A percentile compares a stretch with the other conserved stretches of the same genome.
These are phyloP conservation scores for Termitomyces sp. DNA, from an alignment of 768 basidiomycete genomes.

Conservation along the genomic window DNA sequence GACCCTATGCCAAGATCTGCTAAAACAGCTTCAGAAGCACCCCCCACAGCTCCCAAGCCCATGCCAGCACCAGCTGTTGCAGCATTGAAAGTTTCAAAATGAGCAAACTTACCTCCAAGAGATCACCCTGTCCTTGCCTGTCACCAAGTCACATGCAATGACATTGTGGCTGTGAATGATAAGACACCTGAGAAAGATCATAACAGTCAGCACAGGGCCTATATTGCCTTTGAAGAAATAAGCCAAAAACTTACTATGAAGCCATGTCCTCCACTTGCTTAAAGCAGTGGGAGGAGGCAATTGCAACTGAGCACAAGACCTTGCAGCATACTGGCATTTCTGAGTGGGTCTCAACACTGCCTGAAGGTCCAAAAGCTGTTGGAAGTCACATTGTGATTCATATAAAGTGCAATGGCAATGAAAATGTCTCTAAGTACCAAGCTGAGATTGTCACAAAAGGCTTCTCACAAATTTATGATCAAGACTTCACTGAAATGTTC, in stretches of 20 bases:
- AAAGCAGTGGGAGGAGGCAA: too few relatives aligned
- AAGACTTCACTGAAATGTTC: too few relatives aligned
- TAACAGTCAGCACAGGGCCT: neutral
- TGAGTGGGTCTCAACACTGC: too few relatives aligned
- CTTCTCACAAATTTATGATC: too few relatives aligned
- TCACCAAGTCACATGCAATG: neutral
- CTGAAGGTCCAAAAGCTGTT: too few relatives aligned
- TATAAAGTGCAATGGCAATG: too few relatives aligned
- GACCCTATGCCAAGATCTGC: neutral
- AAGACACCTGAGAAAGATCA: neutral
- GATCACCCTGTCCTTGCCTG: neutral
- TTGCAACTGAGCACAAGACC: slow-evolving; percentile 3
- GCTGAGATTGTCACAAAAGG: too few relatives aligned
- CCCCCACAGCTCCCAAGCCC: neutral
- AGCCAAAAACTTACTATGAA: neutral
- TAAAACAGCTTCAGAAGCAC: neutral
- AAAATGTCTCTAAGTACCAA: too few relatives aligned
- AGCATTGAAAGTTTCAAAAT: neutral
- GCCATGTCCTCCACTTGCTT: slow-evolving; percentile 4
- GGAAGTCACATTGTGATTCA: too few relatives aligned
- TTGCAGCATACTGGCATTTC: slow-evolving; percentile 5
- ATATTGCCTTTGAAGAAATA: neutral
- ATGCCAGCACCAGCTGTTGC: neutral
- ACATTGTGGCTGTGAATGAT: neutral
- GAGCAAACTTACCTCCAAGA: neutral